phyloP scores from a whole-genome alignment of 2,329 filamentous ascomycete genomes.

The Acrocalymma vagum region DNA sequence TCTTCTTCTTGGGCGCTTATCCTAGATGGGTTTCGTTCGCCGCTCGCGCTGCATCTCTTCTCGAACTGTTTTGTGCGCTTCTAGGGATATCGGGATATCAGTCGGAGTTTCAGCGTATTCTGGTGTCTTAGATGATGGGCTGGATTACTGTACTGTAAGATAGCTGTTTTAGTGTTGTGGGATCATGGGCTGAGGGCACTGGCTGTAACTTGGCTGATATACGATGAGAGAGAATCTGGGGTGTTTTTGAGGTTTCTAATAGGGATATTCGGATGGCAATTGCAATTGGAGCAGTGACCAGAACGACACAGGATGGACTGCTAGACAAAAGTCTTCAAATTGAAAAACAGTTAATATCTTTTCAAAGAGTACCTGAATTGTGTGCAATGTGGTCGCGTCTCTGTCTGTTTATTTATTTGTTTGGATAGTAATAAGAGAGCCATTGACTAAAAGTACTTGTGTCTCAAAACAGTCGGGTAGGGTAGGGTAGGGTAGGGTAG shows the following conservation, averaged over 20 bases:
- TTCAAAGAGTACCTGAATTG: too few relatives aligned
- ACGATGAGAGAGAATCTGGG: conserved; percentile 5
- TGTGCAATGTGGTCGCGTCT: too few relatives aligned
- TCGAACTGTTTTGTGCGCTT: conserved; percentile 18
- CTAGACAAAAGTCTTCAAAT: conserved; percentile 39
- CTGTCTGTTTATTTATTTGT: too few relatives aligned
- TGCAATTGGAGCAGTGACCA: conserved; percentile 15
- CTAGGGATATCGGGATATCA: conserved; percentile 33
- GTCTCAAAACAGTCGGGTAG: too few relatives aligned
- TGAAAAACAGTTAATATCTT: conserved; percentile 40
- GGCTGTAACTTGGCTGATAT: conserved; percentile 37
- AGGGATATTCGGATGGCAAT: conserved; percentile 17
- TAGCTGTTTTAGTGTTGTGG: conserved; percentile 32
- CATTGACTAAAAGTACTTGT: too few relatives aligned
- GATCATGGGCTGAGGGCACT: conserved; percentile 33
- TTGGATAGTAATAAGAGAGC: too few relatives aligned
- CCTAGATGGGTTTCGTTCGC: conserved; percentile 39
- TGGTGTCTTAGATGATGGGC: conserved; percentile 27
- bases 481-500: too few relatives aligned
- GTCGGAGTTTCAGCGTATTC: conserved; percentile 36
- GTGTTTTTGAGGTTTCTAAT: conserved; percentile 7
- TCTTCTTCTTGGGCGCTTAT: conserved; percentile 27
- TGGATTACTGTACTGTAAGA: conserved; percentile 38
- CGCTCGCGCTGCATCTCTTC: conserved; percentile 38
- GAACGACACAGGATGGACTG: conserved; percentile 19